Evolutionary conservation across 1,284 basidiomycete genomes (phyloP).

Genomic region (Tilletia caries): DNA sequence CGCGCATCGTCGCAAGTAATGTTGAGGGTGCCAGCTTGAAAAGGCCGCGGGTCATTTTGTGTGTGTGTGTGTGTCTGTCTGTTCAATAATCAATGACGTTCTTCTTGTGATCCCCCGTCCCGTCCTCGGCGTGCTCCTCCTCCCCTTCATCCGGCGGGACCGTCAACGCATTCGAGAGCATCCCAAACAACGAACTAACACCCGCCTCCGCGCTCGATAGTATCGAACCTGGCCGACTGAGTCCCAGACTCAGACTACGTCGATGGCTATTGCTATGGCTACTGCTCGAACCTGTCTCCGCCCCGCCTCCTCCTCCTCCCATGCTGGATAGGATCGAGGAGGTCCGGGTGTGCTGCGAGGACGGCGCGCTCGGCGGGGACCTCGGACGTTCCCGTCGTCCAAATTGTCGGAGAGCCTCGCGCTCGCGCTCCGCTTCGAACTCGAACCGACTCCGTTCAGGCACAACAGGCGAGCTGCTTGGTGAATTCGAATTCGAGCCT

Average conservation of each 20-base stretch:
- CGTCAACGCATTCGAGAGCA: slow-evolving; percentile 12
- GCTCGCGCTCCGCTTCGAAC: neutral
- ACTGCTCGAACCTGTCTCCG: neutral
- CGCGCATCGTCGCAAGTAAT: no score
- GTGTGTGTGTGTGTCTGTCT: no score
- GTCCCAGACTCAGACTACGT: neutral
- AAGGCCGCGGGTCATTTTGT: no score
- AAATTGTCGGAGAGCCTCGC: neutral
- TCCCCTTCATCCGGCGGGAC: slow-evolving; percentile 3
- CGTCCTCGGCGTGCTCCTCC: neutral
- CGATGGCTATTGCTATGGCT: neutral
- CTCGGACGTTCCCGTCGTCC: neutral
- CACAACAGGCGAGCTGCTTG: neutral
- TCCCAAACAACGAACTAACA: neutral
- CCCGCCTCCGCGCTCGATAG: slow-evolving; percentile 10
- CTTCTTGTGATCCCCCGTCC: no score
- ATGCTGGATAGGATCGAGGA: neutral
- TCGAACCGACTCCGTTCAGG: neutral
- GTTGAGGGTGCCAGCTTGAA: no score
- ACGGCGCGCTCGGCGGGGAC: neutral
- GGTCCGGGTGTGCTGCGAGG: neutral
- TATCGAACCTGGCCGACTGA: neutral
- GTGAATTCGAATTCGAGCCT: no score
- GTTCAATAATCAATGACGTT: no score
- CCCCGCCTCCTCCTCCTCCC: neutral